A percentile compares a stretch with the other conserved stretches of the same genome.
Evolutionary conservation across 2,329 filamentous ascomycete genomes (phyloP).

Genomic region (Beauveria varroae): DNA sequence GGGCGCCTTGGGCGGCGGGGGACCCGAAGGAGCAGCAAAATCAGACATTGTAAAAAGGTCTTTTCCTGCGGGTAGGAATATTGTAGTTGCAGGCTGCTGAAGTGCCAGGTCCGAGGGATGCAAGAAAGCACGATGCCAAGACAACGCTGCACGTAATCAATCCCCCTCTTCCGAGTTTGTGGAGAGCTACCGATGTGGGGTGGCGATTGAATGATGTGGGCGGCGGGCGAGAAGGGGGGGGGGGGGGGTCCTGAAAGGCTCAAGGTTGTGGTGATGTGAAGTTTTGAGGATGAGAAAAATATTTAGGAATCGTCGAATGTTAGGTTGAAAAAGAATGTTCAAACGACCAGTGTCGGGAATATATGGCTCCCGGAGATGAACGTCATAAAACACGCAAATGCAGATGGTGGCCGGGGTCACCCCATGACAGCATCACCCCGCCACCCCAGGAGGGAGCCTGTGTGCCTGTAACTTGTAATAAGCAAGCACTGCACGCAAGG

Average conservation of each 20-base stretch:
- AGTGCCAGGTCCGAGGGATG: background rate
- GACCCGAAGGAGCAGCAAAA: slow-evolving; percentile 45
- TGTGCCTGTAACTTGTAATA: too few relatives aligned
- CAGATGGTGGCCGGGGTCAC: too few relatives aligned
- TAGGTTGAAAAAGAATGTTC: too few relatives aligned
- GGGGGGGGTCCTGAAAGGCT: background rate
- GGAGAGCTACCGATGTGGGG: slow-evolving; percentile 4
- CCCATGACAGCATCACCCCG: too few relatives aligned
- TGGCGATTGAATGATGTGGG: background rate
- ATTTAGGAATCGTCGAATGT: too few relatives aligned
- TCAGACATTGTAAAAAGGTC: slow-evolving; percentile 37
- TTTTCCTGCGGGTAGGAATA: background rate
- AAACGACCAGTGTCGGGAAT: too few relatives aligned
- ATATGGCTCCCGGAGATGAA: too few relatives aligned
- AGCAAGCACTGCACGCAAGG: too few relatives aligned
- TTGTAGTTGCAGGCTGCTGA: background rate
- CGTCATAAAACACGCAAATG: too few relatives aligned
- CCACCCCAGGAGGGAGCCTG: too few relatives aligned
- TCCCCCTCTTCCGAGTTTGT: background rate
- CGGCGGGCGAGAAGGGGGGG: background rate
- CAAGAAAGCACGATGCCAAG: background rate
- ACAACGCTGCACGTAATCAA: slow-evolving; percentile 5
- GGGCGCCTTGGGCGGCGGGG: slow-evolving; percentile 54
- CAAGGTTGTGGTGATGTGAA: background rate
- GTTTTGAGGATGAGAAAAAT: too few relatives aligned